Conservation (phyloP, 2,329 filamentous ascomycete species). For the Microdochium nivale region DNA sequence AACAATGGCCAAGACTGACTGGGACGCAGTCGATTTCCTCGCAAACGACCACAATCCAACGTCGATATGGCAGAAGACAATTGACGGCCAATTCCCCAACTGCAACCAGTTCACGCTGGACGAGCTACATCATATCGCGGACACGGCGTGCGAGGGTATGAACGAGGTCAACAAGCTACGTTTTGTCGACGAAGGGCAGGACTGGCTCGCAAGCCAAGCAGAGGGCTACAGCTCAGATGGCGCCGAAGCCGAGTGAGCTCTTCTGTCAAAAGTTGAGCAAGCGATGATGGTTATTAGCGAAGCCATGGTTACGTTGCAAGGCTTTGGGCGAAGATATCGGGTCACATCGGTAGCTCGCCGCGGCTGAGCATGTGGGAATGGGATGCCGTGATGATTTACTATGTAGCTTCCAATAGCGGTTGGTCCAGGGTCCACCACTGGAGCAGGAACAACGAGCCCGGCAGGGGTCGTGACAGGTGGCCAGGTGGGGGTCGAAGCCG, state of each 20-base stretch:
- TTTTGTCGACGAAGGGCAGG: slow-evolving; percentile 2
- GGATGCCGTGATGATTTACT: background rate
- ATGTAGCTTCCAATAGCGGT: background rate
- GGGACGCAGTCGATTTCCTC: slow-evolving; percentile 12
- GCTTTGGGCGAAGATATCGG: no score
- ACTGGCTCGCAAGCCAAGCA: background rate
- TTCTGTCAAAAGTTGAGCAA: no score
- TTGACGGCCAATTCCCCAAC: slow-evolving; percentile 35
- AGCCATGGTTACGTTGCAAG: no score
- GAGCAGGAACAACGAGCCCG: background rate
- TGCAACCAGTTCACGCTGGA: slow-evolving; percentile 33
- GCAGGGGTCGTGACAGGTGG: background rate
- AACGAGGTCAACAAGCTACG: slow-evolving; percentile 26
- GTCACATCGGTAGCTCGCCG: background rate
- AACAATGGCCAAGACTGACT: slow-evolving; percentile 23
- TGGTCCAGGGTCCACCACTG: background rate
- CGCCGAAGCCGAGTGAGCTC: background rate
- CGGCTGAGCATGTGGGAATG: background rate
- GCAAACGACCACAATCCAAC: slow-evolving; percentile 28
- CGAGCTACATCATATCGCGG: slow-evolving; percentile 33
- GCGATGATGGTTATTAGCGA: no score
- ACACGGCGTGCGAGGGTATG: slow-evolving; percentile 34
- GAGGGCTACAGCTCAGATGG: background rate
- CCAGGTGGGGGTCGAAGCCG: background rate
- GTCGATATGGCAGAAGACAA: slow-evolving; percentile 30